Conservation (phyloP, 805 yeast species). For the Saccharomycopsis sp. region DNA sequence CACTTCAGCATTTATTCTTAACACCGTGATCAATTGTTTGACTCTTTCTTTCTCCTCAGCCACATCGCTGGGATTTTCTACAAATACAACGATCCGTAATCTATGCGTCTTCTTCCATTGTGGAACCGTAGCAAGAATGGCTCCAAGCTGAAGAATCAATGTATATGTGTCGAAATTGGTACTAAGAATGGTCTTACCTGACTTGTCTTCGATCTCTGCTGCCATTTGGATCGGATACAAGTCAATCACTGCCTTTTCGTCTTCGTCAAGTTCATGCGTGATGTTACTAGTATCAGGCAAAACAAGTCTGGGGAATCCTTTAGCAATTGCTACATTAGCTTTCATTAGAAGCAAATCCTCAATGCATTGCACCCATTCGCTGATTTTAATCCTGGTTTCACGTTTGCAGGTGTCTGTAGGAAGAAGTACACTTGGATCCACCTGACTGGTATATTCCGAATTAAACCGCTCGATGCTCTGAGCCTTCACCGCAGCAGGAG, state of each 20-base stretch:
- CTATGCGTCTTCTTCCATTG: constrained; percentile 78
- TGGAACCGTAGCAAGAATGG: constrained; percentile 87
- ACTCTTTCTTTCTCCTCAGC: constrained; percentile 64
- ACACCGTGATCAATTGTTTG: constrained; percentile 54
- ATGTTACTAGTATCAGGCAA: constrained; percentile 45
- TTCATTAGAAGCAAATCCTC: constrained; percentile 87
- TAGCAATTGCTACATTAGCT: constrained; percentile 90
- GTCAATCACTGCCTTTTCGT: constrained; percentile 59
- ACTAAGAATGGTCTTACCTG: constrained; percentile 65
- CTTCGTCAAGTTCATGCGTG: constrained; percentile 24
- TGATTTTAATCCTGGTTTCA: constrained; percentile 49
- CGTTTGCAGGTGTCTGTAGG: constrained; percentile 74
- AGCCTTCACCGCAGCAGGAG: not conserved
- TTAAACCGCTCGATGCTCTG: constrained; percentile 9
- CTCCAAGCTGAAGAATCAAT: constrained; percentile 86
- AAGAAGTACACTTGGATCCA: constrained; percentile 35
- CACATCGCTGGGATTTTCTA: constrained; percentile 67
- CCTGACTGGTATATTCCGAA: constrained; percentile 20
- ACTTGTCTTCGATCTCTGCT: constrained; percentile 60
- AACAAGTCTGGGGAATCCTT: constrained; percentile 64
- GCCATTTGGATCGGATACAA: constrained; percentile 97
- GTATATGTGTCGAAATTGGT: constrained; percentile 96
- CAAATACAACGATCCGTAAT: constrained; percentile 82
- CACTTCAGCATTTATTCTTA: constrained; percentile 81
- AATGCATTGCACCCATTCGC: constrained; percentile 86